Conservation (phyloP, 1,284 basidiomycete genomes). For the Moesziomyces aphidis region DNA sequence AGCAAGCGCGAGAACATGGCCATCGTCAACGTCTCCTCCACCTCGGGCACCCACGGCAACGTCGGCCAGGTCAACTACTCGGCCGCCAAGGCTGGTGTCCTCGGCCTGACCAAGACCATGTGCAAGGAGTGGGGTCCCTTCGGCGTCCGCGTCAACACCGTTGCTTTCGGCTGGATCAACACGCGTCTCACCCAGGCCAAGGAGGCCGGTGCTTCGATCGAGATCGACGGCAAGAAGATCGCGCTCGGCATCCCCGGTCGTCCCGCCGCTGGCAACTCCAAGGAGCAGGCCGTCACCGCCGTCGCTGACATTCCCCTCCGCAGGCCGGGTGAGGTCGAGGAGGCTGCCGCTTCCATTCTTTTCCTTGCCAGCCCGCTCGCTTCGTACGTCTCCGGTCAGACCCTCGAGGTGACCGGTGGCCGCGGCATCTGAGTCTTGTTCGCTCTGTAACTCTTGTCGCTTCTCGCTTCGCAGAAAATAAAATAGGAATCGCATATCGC, state of each 20-base stretch:
- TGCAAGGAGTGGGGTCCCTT: constrained; percentile 88
- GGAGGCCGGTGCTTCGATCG: constrained; percentile 80
- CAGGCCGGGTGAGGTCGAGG: constrained; percentile 80
- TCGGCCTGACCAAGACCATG: constrained; percentile 83
- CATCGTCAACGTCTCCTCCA: constrained; percentile 56
- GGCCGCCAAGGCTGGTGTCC: constrained; percentile 55
- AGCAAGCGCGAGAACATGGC: constrained; percentile 74
- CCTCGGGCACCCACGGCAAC: constrained; percentile 60
- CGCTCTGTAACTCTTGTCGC: background rate
- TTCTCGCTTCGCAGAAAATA: background rate
- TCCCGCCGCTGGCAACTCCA: constrained; percentile 75
- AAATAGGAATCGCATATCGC: background rate
- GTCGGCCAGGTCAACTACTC: constrained; percentile 85
- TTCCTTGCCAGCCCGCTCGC: constrained; percentile 77
- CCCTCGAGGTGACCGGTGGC: constrained; percentile 70
- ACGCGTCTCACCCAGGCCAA: constrained; percentile 78
- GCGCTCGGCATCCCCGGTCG: constrained; percentile 74
- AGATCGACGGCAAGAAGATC: constrained; percentile 84
- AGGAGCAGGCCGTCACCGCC: constrained; percentile 68
- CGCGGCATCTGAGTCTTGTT: constrained; percentile 45
- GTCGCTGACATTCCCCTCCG: constrained; percentile 77
- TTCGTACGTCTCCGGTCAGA: constrained; percentile 83
- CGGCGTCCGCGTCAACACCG: constrained; percentile 78
- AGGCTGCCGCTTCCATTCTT: constrained; percentile 75
- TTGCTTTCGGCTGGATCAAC: constrained; percentile 81